Evolutionary conservation across 129 eudicot genomes (phyloP).

Genomic region (Tanacetum coccineum): DNA sequence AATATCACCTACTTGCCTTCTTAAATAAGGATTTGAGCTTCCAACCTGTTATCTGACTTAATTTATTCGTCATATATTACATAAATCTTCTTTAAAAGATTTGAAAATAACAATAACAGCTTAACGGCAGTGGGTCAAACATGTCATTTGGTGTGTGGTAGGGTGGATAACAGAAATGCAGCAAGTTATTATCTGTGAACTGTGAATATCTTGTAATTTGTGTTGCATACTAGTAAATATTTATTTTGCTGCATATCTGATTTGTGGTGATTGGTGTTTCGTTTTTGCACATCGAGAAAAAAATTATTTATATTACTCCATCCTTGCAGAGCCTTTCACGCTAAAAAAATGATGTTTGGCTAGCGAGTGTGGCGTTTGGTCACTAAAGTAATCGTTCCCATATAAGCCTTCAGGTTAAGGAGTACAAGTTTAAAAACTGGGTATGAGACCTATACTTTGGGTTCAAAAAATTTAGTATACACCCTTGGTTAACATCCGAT

Average conservation of each 20-base stretch:
- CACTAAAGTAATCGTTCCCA: no score
- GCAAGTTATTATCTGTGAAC: slow-evolving; percentile 12
- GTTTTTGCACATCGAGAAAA: not conserved
- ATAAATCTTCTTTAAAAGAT: not conserved
- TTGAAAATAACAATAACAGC: not conserved
- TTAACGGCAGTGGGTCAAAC: slow-evolving; percentile 18
- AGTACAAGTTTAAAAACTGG: not conserved
- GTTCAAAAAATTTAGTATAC: no score
- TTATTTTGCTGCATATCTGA: slow-evolving; percentile 11
- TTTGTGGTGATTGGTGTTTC: not conserved
- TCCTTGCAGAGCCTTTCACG: no score
- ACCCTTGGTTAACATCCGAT: no score
- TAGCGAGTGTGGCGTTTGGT: no score
- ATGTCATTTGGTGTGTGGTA: slow-evolving; percentile 9
- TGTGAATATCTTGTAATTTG: slow-evolving; percentile 22
- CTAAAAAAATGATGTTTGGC: no score
- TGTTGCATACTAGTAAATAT: slow-evolving; percentile 10
- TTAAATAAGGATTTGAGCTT: slow-evolving; percentile 28
- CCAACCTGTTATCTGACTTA: slow-evolving; percentile 8
- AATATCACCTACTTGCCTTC: slow-evolving; percentile 29
- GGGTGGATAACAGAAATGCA: slow-evolving; percentile 7
- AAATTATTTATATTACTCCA: no score
- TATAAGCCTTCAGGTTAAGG: no score
- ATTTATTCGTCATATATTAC: slow-evolving; percentile 9
- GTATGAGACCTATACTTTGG: no score